These are phyloP conservation scores for Skeletonema costatum DNA, from an alignment of 108 stramenopile genomes.

Conservation along the genomic window DNA sequence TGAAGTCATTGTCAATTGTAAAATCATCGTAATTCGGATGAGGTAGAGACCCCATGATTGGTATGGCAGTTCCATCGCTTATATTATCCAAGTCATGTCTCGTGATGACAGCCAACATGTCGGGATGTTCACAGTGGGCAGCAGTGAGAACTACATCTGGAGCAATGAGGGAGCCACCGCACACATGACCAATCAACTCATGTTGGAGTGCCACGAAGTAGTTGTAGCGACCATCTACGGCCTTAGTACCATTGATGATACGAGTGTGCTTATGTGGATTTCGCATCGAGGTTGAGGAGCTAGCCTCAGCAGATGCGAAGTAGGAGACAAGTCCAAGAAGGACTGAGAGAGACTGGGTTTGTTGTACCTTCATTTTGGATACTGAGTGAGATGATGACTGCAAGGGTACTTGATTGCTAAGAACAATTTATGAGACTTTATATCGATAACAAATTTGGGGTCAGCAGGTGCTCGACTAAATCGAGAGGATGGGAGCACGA, in stretches of 20 bases:
- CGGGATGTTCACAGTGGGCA: conserved; percentile 45
- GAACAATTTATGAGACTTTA: too few species aligned
- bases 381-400: too few species aligned
- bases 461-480: too few species aligned
- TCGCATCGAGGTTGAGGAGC: neutral
- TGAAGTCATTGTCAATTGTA: conserved; percentile 18
- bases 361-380: too few species aligned
- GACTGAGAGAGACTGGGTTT: too few species aligned
- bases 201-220: conserved; percentile 3
- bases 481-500: too few species aligned
- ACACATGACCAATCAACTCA: neutral
- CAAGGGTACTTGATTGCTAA: too few species aligned
- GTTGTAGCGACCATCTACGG: conserved; percentile 5
- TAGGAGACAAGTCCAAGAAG: too few species aligned
- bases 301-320: too few species aligned
- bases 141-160: conserved; percentile 52
- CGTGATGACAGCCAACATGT: conserved; percentile 6
- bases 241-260: conserved; percentile 23
- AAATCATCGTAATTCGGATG: neutral
- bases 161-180: conserved; percentile 55
- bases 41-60: conserved; percentile 3
- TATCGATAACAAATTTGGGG: too few species aligned
- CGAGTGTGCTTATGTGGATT: neutral
- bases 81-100: conserved; percentile 8
- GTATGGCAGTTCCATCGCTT: conserved; percentile 6